Percentiles rank a stretch among this genome's conserved stretches.
Conservation (phyloP, 345 rosid species). For the Eucalyptus cladocalyx region DNA sequence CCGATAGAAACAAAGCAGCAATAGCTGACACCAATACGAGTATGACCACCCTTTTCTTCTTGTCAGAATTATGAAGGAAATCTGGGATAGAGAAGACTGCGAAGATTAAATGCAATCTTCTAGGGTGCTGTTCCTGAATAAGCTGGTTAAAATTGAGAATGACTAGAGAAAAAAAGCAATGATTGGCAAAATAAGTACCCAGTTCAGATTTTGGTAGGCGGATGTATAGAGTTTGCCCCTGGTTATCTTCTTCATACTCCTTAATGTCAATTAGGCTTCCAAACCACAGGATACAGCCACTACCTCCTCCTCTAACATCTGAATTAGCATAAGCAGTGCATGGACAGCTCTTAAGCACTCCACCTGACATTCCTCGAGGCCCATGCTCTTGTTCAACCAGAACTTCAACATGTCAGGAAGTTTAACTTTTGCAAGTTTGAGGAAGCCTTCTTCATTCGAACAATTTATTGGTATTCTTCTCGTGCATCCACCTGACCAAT, state of each 20-base stretch:
- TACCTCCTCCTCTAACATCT: conserved; percentile 3
- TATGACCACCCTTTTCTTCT: background rate
- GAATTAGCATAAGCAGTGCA: conserved; percentile 20
- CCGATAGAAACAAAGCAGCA: background rate
- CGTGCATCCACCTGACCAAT: too few species aligned
- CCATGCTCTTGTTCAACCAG: conserved; percentile 5
- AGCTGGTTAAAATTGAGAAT: background rate
- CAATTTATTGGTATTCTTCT: background rate
- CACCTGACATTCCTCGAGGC: background rate
- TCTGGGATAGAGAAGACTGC: background rate
- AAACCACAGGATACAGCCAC: conserved; percentile 14
- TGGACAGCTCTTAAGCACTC: conserved; percentile 17
- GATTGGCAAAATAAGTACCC: too few species aligned
- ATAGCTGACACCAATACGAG: background rate
- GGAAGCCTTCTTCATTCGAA: background rate
- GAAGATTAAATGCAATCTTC: background rate
- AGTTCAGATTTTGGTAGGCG: background rate
- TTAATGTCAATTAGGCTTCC: background rate
- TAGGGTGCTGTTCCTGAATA: background rate
- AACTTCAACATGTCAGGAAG: conserved; percentile 7
- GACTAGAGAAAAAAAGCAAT: background rate
- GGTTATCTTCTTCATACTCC: background rate
- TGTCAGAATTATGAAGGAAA: background rate
- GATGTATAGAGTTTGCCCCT: background rate
- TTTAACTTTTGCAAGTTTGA: background rate